Evolutionary conservation across 495 filamentous ascomycete genomes (phyloP).

Genomic region (Aspergillus taichungensis): DNA sequence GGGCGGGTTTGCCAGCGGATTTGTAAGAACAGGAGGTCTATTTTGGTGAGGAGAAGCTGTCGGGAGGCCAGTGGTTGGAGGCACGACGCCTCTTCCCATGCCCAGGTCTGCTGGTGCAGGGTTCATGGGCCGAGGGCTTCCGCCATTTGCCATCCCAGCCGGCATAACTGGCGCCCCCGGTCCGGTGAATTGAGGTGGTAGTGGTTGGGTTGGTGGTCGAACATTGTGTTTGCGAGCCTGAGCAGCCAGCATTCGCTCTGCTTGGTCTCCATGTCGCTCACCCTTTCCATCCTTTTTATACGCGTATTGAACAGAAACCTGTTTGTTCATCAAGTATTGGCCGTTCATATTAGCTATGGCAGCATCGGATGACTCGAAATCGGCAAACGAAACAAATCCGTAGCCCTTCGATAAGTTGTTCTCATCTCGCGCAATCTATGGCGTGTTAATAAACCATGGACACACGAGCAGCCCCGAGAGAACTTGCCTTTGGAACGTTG

Average conservation of each 20-base stretch:
- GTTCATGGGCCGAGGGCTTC: conserved; percentile 35
- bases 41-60: conserved; percentile 32
- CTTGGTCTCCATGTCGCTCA: conserved; percentile 89
- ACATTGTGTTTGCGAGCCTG: conserved; percentile 95
- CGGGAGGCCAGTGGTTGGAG: conserved; percentile 27
- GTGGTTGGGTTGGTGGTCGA: conserved; percentile 54
- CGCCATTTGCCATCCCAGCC: conserved; percentile 49
- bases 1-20: conserved; percentile 54
- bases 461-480: background rate
- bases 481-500: conserved; percentile 64
- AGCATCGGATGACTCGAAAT: conserved; percentile 90
- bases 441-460: conserved; percentile 1
- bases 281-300: conserved; percentile 99
- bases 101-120: conserved; percentile 25
- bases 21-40: conserved; percentile 32
- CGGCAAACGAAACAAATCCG: conserved; percentile 89
- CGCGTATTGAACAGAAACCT: conserved; percentile 91
- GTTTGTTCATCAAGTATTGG: conserved; percentile 94
- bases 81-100: conserved; percentile 26
- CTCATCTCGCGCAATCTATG: conserved; percentile 80
- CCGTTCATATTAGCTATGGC: conserved; percentile 91
- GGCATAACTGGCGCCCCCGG: conserved; percentile 33
- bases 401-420: conserved; percentile 89
- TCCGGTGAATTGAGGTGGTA: conserved; percentile 41
- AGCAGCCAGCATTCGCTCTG: conserved; percentile 84